phyloP scores from a whole-genome alignment of 176 grass and related monocot species.

The Cenchrus fungigraminus region DNA sequence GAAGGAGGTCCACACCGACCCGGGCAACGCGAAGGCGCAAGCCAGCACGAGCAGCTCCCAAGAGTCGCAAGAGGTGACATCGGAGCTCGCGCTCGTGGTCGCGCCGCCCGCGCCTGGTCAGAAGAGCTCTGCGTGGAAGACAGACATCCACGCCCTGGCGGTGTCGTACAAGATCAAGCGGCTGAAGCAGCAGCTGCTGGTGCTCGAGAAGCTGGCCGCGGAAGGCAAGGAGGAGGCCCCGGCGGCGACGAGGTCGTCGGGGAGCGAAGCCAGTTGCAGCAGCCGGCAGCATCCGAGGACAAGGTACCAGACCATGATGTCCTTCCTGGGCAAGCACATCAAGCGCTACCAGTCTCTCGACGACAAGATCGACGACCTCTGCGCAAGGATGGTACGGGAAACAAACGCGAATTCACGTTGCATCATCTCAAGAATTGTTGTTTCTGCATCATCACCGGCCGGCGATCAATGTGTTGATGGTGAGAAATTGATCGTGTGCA shows the following conservation, averaged over 20 bases:
- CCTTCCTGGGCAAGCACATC: conserved; percentile 71
- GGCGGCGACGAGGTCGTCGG: conserved; percentile 10
- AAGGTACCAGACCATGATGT: conserved; percentile 53
- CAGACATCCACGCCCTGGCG: conserved; percentile 77
- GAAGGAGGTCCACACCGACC: conserved; percentile 61
- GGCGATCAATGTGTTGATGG: background rate
- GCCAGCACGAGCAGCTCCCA: conserved; percentile 29
- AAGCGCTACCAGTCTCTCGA: conserved; percentile 86
- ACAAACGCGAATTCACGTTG: background rate
- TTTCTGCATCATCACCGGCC: background rate
- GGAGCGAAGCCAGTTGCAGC: conserved; percentile 22
- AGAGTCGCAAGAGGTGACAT: conserved; percentile 7
- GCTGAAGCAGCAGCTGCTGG: conserved; percentile 73
- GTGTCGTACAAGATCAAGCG: conserved; percentile 98
- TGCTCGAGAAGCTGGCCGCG: conserved; percentile 60
- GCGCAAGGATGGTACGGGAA: conserved; percentile 63
- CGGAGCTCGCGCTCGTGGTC: conserved; percentile 34
- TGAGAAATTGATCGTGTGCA: background rate
- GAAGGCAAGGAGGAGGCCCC: conserved; percentile 14
- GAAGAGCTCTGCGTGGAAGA: conserved; percentile 58
- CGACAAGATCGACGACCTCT: conserved; percentile 77
- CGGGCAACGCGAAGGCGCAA: conserved; percentile 17
- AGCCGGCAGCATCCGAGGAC: conserved; percentile 46
- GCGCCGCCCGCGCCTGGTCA: background rate
- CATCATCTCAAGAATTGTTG: background rate